These are phyloP conservation scores for Fabrea salina DNA, from an alignment of 169 alveolate species.

Conservation along the genomic window DNA sequence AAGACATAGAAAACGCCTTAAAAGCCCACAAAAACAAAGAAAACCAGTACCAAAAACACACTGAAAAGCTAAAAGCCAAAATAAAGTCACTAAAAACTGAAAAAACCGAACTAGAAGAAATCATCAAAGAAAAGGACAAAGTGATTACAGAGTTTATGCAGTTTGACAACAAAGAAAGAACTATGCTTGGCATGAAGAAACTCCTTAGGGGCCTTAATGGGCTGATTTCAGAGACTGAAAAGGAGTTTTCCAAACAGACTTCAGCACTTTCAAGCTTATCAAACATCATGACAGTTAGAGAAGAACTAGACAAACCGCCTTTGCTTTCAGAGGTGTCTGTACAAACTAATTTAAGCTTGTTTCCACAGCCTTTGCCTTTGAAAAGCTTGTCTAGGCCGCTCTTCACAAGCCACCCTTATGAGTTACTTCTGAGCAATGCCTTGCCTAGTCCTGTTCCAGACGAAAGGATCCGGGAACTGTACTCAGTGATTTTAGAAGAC, in stretches of 20 bases:
- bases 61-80: not conserved
- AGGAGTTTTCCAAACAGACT: not conserved
- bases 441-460: too few relatives aligned
- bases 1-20: not conserved
- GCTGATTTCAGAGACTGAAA: not conserved
- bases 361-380: too few relatives aligned
- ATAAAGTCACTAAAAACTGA: not conserved
- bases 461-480: too few relatives aligned
- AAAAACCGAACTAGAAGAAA: too few relatives aligned
- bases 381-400: too few relatives aligned
- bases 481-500: too few relatives aligned
- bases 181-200: not conserved
- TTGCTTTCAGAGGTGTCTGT: not conserved
- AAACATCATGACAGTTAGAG: not conserved
- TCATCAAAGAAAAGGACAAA: not conserved
- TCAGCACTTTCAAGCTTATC: not conserved
- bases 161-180: not conserved
- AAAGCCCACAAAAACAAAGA: too few relatives aligned
- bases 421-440: too few relatives aligned
- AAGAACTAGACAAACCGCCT: not conserved
- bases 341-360: not conserved
- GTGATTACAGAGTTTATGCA: not conserved
- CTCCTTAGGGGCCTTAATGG: slow-evolving; percentile 9
- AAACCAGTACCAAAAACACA: not conserved
- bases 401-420: too few relatives aligned